phyloP scores from a whole-genome alignment of 106 monocot genomes.

The Dendrobium catenatum region DNA sequence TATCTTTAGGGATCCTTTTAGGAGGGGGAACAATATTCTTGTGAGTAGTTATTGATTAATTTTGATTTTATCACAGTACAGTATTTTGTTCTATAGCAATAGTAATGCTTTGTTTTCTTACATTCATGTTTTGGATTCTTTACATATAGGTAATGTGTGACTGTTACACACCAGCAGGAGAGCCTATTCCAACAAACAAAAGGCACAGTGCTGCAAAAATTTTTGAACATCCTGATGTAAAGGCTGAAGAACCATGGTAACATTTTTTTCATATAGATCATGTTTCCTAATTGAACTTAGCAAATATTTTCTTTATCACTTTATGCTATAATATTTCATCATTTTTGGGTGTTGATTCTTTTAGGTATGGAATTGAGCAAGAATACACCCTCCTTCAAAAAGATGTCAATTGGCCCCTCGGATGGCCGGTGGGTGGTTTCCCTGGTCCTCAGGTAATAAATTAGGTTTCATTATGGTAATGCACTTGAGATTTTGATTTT shows the following conservation, averaged over 20 bases:
- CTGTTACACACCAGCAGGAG: slow-evolving; percentile 51
- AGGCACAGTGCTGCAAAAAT: slow-evolving; percentile 51
- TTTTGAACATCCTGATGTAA: slow-evolving; percentile 40
- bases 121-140: background rate
- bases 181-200: slow-evolving; percentile 66
- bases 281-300: background rate
- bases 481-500: no score
- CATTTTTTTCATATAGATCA: background rate
- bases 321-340: background rate
- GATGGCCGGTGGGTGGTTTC: slow-evolving; percentile 68
- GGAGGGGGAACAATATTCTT: slow-evolving; percentile 68
- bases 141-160: slow-evolving; percentile 58
- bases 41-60: slow-evolving; percentile 14
- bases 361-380: slow-evolving; percentile 70
- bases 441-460: slow-evolving; percentile 50
- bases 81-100: background rate
- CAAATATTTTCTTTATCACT: background rate
- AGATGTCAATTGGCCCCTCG: slow-evolving; percentile 59
- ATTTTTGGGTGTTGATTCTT: background rate
- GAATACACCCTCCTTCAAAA: slow-evolving; percentile 69
- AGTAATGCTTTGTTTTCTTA: background rate
- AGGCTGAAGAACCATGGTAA: slow-evolving; percentile 54
- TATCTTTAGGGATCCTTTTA: slow-evolving; percentile 65
- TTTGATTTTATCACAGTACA: background rate
- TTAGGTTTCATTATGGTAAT: background rate